A percentile compares a stretch with the other conserved stretches of the same genome.
Evolutionary conservation across 306 rosid genomes (phyloP).

Genomic region (Mimosa bimucronata): DNA sequence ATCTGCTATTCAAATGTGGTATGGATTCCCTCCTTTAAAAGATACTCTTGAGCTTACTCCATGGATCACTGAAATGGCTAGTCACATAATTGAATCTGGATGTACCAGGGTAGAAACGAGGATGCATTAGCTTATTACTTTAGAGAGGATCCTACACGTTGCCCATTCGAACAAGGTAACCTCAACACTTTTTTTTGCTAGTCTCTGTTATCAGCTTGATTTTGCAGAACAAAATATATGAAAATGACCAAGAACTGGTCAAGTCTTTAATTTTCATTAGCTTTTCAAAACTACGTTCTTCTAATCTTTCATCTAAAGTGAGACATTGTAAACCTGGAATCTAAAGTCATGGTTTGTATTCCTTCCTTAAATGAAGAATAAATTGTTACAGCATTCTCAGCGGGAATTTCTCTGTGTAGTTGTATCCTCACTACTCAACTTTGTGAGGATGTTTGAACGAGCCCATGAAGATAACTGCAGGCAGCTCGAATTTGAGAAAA

Average conservation of each 20-base stretch:
- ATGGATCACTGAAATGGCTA: conserved; percentile 19
- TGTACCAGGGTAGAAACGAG: conserved; percentile 82
- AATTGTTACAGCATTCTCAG: conserved; percentile 2
- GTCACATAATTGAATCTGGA: conserved; percentile 36
- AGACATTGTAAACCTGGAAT: conserved; percentile 21
- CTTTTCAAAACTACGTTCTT: neutral
- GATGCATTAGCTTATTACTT: conserved; percentile 84
- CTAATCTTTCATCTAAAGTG: neutral
- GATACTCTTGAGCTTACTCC: conserved; percentile 27
- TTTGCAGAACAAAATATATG: neutral
- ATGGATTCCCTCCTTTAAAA: conserved; percentile 41
- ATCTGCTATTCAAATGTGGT: conserved; percentile 86
- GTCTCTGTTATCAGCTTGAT: conserved; percentile 1
- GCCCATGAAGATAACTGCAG: conserved; percentile 75
- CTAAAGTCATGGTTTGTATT: conserved; percentile 26
- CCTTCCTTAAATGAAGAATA: conserved; percentile 1
- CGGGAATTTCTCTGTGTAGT: conserved; percentile 40
- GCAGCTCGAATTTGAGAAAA: conserved; percentile 66
- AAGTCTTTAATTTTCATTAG: neutral
- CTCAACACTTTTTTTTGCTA: neutral
- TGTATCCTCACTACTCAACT: conserved; percentile 75
- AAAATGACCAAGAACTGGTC: neutral
- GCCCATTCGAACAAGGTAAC: conserved; percentile 86
- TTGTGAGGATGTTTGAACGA: conserved; percentile 70
- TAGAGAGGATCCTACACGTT: conserved; percentile 82